phyloP scores from a whole-genome alignment of 208 protist species.

The Crithidia acanthocephali region DNA sequence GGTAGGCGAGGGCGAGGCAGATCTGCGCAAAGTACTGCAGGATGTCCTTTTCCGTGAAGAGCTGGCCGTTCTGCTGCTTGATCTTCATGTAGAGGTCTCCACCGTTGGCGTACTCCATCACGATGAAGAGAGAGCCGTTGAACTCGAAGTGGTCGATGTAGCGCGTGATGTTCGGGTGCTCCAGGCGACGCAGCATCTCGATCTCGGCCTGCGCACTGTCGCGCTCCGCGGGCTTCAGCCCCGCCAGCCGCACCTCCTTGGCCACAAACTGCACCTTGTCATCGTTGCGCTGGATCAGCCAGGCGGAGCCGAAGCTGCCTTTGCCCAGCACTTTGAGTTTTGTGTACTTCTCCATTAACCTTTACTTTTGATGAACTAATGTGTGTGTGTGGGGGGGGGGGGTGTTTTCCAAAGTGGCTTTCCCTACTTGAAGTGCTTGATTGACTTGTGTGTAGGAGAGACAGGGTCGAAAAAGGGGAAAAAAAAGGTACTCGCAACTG shows the following conservation, averaged over 20 bases:
- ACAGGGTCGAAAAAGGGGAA: too few relatives aligned
- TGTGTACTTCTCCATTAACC: constrained; percentile 89
- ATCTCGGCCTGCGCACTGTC: constrained; percentile 92
- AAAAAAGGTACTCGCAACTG: too few relatives aligned
- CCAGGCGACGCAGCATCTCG: constrained; percentile 79
- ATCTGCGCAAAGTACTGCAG: constrained; percentile 89
- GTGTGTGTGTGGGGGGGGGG: too few relatives aligned
- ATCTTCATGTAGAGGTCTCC: constrained; percentile 90
- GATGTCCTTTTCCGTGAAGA: constrained; percentile 81
- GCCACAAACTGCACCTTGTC: constrained; percentile 88
- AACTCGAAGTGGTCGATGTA: constrained; percentile 92
- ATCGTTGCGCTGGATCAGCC: constrained; percentile 85
- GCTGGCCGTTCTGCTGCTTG: constrained; percentile 65
- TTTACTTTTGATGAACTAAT: too few relatives aligned
- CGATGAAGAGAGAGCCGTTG: constrained; percentile 84
- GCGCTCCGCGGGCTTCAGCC: constrained; percentile 79
- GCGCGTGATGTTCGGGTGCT: constrained; percentile 92
- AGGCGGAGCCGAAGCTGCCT: constrained; percentile 91
- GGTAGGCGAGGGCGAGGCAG: constrained; percentile 77
- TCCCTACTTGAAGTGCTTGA: too few relatives aligned
- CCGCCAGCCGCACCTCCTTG: constrained; percentile 84
- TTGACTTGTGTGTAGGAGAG: too few relatives aligned
- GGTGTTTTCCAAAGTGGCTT: too few relatives aligned
- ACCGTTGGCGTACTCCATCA: constrained; percentile 94
- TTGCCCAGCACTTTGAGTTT: constrained; percentile 90